Percentiles rank a stretch among this genome's conserved stretches.
Conservation (phyloP, 768 basidiomycete genomes). For the Pleurotus platypus region DNA sequence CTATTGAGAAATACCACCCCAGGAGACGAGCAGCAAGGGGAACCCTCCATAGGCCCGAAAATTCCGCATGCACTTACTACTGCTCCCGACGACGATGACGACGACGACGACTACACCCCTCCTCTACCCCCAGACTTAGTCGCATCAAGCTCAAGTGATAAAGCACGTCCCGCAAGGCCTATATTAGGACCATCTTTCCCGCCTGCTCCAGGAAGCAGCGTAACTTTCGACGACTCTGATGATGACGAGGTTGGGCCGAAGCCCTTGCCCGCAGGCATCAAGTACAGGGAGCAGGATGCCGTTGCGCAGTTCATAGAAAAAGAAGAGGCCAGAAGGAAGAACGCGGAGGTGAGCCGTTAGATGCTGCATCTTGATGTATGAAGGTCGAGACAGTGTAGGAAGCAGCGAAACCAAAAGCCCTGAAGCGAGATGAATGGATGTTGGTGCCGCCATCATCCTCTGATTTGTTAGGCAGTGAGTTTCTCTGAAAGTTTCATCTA, state of each 20-base stretch:
- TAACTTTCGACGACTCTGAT: conserved; percentile 51
- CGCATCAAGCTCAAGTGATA: conserved; percentile 34
- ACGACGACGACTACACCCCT: conserved; percentile 71
- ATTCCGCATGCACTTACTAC: conserved; percentile 6
- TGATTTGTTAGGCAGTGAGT: conserved; percentile 75
- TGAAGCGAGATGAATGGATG: conserved; percentile 97
- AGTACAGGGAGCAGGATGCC: conserved; percentile 49
- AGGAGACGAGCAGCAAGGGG: conserved; percentile 19
- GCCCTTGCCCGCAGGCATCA: conserved; percentile 55
- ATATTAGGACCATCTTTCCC: conserved; percentile 48
- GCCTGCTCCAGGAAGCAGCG: conserved; percentile 18
- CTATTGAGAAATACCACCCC: conserved; percentile 23
- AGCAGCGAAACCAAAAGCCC: conserved; percentile 71
- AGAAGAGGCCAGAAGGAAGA: conserved; percentile 73
- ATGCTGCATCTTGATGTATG: background rate
- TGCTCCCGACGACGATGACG: conserved; percentile 42
- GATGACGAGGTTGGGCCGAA: conserved; percentile 85
- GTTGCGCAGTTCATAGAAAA: conserved; percentile 81
- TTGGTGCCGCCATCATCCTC: conserved; percentile 85
- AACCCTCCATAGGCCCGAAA: conserved; percentile 13
- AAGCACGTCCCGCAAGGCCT: conserved; percentile 19
- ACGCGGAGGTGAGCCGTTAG: conserved; percentile 49
- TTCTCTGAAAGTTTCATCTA: background rate
- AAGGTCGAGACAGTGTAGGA: conserved; percentile 39
- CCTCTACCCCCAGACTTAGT: conserved; percentile 70